Evolutionary conservation across 306 rosid genomes (phyloP), one percentile per base, ranked within the genome.

Genomic region (Ormosia semicastrata): DNA sequence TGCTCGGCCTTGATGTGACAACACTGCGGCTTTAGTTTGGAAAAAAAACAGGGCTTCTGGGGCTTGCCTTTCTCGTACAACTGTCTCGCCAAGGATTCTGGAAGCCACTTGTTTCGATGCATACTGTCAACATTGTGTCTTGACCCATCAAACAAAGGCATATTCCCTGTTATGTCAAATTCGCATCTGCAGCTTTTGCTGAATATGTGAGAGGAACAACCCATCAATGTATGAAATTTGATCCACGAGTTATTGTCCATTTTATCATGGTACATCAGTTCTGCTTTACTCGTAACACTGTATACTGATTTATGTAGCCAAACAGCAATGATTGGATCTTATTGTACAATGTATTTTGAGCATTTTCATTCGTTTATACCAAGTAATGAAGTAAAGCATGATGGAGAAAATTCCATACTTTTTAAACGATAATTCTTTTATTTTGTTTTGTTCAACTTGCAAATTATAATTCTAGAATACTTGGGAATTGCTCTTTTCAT

Each of bases 161-260:
- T 36, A 59, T 14, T 29, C 68, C 70, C 24, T 50, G 33, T 66
- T 39, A 18, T 78, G 79, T 86, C 84, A 58, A 58, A 53, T 66
- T 50, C 64, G 14, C 75, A 8, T 75, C 78, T 12, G 36, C 79
- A 62, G 39, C 64, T 58, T 84, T 84, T 77, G 70, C 77, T 81
- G 80, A 81, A 73, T 39, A 24, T 36, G 41, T 73, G 84, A 81
- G 69, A 66, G 77, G 73, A 72, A 84, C 71, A 73, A 59, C 34
- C 53, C 81, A 29, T 83, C 66, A 15, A 12, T 72, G 44, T 52
- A 72, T 73, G 65, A 72, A 43, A 81, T 81, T 36, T 81, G 75
- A 76, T 47, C 64, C 69, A 71, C 79, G 43, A 40, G 44, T 73
- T 34, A 80, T 54, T 63, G 71, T 60, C 63, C 75, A 75, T 69